Percentiles rank a stretch among this genome's conserved stretches.
These are phyloP conservation scores for Globisporangium parvum DNA, from an alignment of 352 stramenopile species.

Conservation along the genomic window DNA sequence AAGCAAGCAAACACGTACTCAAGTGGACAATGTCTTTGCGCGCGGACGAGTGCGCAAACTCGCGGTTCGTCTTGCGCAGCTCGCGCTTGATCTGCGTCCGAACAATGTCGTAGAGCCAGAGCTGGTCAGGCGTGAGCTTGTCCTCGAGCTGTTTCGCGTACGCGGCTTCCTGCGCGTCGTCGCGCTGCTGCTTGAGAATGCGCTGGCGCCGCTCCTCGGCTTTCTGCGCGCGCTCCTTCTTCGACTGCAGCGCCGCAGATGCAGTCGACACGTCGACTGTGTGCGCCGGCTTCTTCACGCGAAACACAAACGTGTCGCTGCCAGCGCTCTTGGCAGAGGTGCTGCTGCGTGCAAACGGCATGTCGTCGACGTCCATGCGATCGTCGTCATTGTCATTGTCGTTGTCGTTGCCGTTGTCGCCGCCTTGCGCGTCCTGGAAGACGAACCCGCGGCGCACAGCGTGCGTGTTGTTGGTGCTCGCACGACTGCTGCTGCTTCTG, in stretches of 20 bases:
- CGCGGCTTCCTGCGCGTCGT: slow-evolving; percentile 23
- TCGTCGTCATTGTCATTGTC: slow-evolving; percentile 6
- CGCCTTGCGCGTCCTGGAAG: slow-evolving; percentile 22
- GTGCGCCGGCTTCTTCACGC: slow-evolving; percentile 26
- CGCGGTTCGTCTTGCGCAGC: slow-evolving; percentile 57
- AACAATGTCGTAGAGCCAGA: slow-evolving; percentile 54
- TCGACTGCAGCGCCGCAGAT: slow-evolving; percentile 32
- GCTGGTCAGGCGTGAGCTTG: slow-evolving; percentile 41
- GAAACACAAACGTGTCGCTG: slow-evolving; percentile 47
- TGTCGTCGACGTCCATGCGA: slow-evolving; percentile 12
- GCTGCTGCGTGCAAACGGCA: slow-evolving; percentile 2
- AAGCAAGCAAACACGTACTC: slow-evolving; percentile 23
- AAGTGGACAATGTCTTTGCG: slow-evolving; percentile 59
- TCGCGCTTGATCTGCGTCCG: slow-evolving; percentile 53
- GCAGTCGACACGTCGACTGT: slow-evolving; percentile 34
- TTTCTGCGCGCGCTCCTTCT: slow-evolving; percentile 44
- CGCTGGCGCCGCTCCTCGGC: slow-evolving; percentile 37
- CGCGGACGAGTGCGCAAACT: slow-evolving; percentile 54
- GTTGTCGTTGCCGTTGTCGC: slow-evolving; percentile 15
- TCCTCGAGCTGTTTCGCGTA: slow-evolving; percentile 12
- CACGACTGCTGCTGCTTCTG: slow-evolving; percentile 9
- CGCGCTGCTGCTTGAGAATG: slow-evolving; percentile 17
- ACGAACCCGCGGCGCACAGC: slow-evolving; percentile 44
- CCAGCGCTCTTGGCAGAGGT: slow-evolving; percentile 10
- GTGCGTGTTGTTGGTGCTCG: slow-evolving; percentile 16